A percentile compares a stretch with the other conserved stretches of the same genome.
These are phyloP conservation scores for Lachnellula cervina DNA, from an alignment of 2,329 filamentous ascomycete genomes.

Conservation along the genomic window DNA sequence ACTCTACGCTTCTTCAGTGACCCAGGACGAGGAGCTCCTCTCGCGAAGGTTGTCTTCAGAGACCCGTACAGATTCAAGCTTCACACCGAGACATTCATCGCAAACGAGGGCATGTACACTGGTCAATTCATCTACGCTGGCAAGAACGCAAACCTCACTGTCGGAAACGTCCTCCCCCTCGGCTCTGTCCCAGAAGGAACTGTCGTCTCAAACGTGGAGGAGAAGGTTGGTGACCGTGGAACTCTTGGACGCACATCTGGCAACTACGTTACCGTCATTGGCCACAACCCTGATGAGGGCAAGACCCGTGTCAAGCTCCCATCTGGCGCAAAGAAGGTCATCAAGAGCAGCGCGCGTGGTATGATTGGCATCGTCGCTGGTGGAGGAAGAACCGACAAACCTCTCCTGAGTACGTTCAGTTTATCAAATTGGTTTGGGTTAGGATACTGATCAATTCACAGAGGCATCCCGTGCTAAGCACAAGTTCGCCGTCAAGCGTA, in stretches of 20 bases:
- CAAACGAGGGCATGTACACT: conserved; percentile 99
- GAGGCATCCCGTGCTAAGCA: conserved; percentile 99
- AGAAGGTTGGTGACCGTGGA: conserved; percentile 97
- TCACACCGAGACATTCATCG: conserved; percentile 98
- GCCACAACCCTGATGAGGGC: conserved; percentile 97
- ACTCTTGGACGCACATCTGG: conserved; percentile 93
- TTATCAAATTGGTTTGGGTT: conserved; percentile 15
- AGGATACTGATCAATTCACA: conserved; percentile 46
- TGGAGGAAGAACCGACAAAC: conserved; percentile 99
- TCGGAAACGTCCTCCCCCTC: conserved; percentile 96
- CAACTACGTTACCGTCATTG: conserved; percentile 98
- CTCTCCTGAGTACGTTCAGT: conserved; percentile 72
- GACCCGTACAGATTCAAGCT: conserved; percentile 98
- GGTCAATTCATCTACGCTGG: conserved; percentile 99
- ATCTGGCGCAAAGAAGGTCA: conserved; percentile 97
- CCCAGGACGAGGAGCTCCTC: conserved; percentile 89
- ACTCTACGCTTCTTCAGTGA: conserved; percentile 64
- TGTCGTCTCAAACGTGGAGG: conserved; percentile 98
- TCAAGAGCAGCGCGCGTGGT: conserved; percentile 85
- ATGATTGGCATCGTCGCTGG: conserved; percentile 99
- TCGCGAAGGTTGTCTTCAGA: conserved; percentile 95
- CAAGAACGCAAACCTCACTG: conserved; percentile 94
- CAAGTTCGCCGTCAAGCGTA: conserved; percentile 99
- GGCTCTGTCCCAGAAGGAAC: conserved; percentile 97
- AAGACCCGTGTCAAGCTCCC: conserved; percentile 99